phyloP scores from a whole-genome alignment of 2,329 filamentous ascomycete species.

The Hymenoscyphus infarciens region DNA sequence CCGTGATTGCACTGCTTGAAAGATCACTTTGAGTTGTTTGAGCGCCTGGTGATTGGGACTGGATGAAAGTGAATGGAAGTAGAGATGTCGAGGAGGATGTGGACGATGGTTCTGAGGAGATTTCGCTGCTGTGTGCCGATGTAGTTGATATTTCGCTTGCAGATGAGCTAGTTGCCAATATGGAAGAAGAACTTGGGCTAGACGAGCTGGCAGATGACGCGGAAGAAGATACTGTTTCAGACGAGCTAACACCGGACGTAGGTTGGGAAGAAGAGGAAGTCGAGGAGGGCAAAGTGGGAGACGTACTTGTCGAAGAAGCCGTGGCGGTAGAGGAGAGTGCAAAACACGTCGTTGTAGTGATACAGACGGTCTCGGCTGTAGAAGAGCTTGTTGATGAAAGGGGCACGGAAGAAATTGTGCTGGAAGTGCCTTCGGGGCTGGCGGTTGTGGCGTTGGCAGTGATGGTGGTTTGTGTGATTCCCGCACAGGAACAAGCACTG shows the following conservation, averaged over 20 bases:
- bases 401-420: neutral
- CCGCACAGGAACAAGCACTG: conserved; percentile 6
- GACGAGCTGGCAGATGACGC: neutral
- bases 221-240: neutral
- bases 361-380: neutral
- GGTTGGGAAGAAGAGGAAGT: neutral
- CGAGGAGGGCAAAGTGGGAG: neutral
- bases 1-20: too few relatives aligned
- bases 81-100: neutral
- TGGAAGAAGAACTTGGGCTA: neutral
- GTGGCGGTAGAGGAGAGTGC: neutral
- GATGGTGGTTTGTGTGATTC: neutral
- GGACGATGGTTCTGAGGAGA: neutral
- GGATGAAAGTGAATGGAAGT: neutral
- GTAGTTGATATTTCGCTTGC: neutral
- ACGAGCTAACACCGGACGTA: neutral
- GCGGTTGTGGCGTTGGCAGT: neutral
- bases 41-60: neutral
- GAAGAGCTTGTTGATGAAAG: neutral
- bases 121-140: neutral
- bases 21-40: neutral
- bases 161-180: neutral
- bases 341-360: neutral
- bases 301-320: neutral
- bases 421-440: neutral